phyloP scores from a whole-genome alignment of 768 basidiomycete species.

The Termitomyces sp. region DNA sequence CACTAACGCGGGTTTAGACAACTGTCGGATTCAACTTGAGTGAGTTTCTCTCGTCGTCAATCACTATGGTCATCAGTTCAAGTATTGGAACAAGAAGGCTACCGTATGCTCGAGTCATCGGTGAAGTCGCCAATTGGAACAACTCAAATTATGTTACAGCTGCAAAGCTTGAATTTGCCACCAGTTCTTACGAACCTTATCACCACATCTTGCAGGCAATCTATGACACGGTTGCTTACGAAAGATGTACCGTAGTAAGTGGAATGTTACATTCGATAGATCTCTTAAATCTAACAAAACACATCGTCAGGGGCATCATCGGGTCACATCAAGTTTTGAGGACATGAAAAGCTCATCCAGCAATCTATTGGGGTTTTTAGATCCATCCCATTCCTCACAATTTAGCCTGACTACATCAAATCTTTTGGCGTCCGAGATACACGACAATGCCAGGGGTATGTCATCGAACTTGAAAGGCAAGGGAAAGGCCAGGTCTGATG shows the following conservation, averaged over 20 bases:
- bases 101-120: slow-evolving; percentile 2
- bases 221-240: background rate
- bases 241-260: background rate
- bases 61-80: background rate
- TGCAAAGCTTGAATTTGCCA: background rate
- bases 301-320: background rate
- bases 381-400: background rate
- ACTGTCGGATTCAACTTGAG: background rate
- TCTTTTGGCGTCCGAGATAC: background rate
- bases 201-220: slow-evolving; percentile 2
- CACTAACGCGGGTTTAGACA: background rate
- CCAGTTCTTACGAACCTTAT: background rate
- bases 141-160: background rate
- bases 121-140: background rate
- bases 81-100: background rate
- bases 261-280: background rate
- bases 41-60: background rate
- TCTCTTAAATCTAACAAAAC: background rate
- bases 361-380: background rate
- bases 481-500: background rate
- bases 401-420: background rate
- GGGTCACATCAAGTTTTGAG: background rate
- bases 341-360: background rate
- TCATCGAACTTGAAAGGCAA: background rate
- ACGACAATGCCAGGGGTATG: background rate